phyloP scores from a whole-genome alignment of 2,329 filamentous ascomycete species.

The Aspergillus cejpii region DNA sequence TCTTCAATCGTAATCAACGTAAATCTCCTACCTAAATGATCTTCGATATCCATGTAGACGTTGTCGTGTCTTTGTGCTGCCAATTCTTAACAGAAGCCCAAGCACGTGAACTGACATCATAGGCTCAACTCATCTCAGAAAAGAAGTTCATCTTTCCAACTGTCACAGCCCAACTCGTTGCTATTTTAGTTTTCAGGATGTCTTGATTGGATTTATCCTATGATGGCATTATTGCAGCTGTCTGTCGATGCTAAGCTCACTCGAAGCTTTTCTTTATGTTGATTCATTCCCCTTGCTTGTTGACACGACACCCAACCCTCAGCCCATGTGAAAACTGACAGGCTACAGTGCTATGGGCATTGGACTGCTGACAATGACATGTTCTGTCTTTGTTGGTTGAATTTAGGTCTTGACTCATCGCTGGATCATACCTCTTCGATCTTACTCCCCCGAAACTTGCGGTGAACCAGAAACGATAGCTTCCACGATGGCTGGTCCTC shows the following conservation, averaged over 20 bases:
- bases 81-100: not conserved
- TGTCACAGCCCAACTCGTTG: not conserved
- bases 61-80: constrained; percentile 7
- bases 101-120: constrained; percentile 37
- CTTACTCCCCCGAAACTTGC: not conserved
- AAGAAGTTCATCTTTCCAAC: constrained; percentile 4
- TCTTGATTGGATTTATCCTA: not conserved
- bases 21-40: no score
- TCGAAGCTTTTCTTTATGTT: constrained; percentile 5
- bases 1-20: no score
- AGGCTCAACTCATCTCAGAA: constrained; percentile 15
- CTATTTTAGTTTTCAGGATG: not conserved
- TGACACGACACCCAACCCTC: constrained; percentile 5
- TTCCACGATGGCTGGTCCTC: constrained; percentile 34
- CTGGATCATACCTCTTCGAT: not conserved
- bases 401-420: not conserved
- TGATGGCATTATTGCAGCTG: not conserved
- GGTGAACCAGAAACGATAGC: not conserved
- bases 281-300: constrained; percentile 11
- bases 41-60: no score
- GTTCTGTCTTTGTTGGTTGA: not conserved
- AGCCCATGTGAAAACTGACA: not conserved
- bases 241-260: not conserved
- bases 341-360: not conserved
- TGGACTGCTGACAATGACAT: not conserved